Base-by-base conservation (phyloP, 495 filamentous ascomycete species). In the Aspergillus ellipticus region DNA sequence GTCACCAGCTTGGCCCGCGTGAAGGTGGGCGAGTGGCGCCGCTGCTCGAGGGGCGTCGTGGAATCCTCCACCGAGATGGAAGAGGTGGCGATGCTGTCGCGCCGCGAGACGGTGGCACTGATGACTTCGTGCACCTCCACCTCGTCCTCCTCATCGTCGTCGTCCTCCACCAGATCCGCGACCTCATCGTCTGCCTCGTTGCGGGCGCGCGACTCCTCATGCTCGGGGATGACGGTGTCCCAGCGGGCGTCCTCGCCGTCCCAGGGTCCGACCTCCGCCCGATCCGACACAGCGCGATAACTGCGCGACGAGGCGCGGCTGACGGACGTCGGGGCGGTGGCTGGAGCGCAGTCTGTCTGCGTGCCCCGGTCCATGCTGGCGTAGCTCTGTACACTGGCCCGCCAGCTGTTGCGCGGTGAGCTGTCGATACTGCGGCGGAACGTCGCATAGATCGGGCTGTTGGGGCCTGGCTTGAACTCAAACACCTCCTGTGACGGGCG, bases 401-500 rank as follows among this genome's bases (percentile, higher is more conserved):
- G 77, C 70, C 88, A 88, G 68, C 86, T 89, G 53, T 75, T 72
- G 21, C 74, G 70, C 19, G 71, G 64, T 42, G 70, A 72, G 59
- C 78, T 79, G 56, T 94, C 89, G 22, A 85, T 73, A 65, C 89
- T 92, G 61, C 81, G 82, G 51, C 87, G 83, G 61, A 86, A 91
- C 51, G 80, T 82, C 21, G 73, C 69, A 66, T 81, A 93, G n/a
- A 90, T 74, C 6, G 92, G 90, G 66, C 89, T 94, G 24, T 79
- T 82, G 0, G 88, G 86, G 45, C 78, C 85, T 17, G 90, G 89
- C 55, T 83, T 82, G 74, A 86, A 96, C 64, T 90, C 87, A 68
- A 96, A 95, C 54, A 84, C 80, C 19, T 87, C 88, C 68, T 81
- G 85, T 28, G 77, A 80, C 16, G 91, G 88, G 35, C 89, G 77